phyloP scores from a whole-genome alignment of 1,139 yeast genomes.

The Yamadazyma blattariae region DNA sequence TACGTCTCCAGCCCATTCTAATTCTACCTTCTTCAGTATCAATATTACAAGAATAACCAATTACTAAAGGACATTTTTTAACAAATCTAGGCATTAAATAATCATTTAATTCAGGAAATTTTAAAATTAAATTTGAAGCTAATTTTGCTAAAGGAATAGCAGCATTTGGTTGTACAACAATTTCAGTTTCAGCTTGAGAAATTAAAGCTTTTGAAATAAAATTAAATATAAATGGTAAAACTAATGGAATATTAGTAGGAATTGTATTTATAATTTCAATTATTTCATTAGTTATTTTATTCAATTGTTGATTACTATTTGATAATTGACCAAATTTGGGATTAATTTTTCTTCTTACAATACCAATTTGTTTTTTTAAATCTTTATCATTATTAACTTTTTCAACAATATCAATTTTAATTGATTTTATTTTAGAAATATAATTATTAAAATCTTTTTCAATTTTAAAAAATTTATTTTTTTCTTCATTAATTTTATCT shows the following conservation, averaged over 20 bases:
- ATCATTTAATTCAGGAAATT: slow-evolving; percentile 65
- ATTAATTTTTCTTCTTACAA: slow-evolving; percentile 66
- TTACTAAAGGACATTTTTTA: slow-evolving; percentile 85
- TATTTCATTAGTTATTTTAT: slow-evolving; percentile 50
- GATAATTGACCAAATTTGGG: slow-evolving; percentile 93
- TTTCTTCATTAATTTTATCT: slow-evolving; percentile 13
- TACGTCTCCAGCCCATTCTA: slow-evolving; percentile 85
- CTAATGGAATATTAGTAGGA: slow-evolving; percentile 35
- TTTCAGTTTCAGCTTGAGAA: slow-evolving; percentile 92
- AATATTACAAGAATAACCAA: slow-evolving; percentile 73
- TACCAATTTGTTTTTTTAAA: slow-evolving; percentile 41
- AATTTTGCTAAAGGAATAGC: slow-evolving; percentile 79
- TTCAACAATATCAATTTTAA: slow-evolving; percentile 56
- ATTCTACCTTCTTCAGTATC: slow-evolving; percentile 81
- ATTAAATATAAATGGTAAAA: slow-evolving; percentile 72
- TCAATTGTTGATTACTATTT: slow-evolving; percentile 59
- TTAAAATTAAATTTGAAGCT: slow-evolving; percentile 50
- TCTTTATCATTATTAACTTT: slow-evolving; percentile 42
- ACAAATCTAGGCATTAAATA: slow-evolving; percentile 76
- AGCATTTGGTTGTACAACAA: slow-evolving; percentile 72
- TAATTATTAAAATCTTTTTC: slow-evolving; percentile 50
- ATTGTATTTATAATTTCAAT: slow-evolving; percentile 46
- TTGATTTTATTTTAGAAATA: slow-evolving; percentile 53
- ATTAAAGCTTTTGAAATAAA: slow-evolving; percentile 82
- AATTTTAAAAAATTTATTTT: slow-evolving; percentile 35